Base-by-base conservation (phyloP, 768 basidiomycete genomes). In the Tricholoma saponaceum region DNA sequence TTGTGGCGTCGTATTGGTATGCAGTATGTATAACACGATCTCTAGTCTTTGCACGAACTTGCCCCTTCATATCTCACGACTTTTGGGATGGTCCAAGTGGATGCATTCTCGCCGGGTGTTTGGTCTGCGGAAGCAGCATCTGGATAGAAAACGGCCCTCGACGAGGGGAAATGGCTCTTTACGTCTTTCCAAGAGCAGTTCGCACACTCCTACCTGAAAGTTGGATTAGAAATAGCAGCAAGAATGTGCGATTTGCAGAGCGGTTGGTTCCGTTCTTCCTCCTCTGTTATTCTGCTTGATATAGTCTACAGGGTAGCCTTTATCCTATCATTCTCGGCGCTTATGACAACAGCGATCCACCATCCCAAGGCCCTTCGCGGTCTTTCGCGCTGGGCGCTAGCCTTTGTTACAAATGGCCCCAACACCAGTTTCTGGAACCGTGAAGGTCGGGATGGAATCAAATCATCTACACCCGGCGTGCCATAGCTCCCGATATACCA, bases 41-140 rank as follows among this genome's bases (percentile, higher is more conserved):
- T 2, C 72, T 87, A 5, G 72, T 83, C 5, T 67, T 88, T 13
- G 87, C 89, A 1, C 82, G 81, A 23, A 64, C 85, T 7, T 77
- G 92, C 37, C 88, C 87, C 0, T 73, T 67, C 35, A 75, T 92
- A 50, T 86, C 90, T 14, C 88, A 92, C 61, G 81, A 92, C 57
- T 82, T 87, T 58, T 90, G 87, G 83, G 90, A 92, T 64, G 88
- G 90, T 0, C 86, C 90, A 1, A 79, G 76, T 56, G 90, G 90
- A 0, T 81, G 86, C 58, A 71, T 86, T 28, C 70, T 91, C 58
- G 79, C 75, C 3, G 90, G 87, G 20, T 87, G 86, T 58, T 67
- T 92, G 43, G 71, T 79, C 16, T 92, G 90, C 59, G 90, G 90
- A 4, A 74, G 79, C 56, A 90, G 89, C 55, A 90, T 92, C 43